Percentiles rank a stretch among this genome's conserved stretches.
phyloP scores from a whole-genome alignment of 306 rosid species.

The Leucaena leucocephala region DNA sequence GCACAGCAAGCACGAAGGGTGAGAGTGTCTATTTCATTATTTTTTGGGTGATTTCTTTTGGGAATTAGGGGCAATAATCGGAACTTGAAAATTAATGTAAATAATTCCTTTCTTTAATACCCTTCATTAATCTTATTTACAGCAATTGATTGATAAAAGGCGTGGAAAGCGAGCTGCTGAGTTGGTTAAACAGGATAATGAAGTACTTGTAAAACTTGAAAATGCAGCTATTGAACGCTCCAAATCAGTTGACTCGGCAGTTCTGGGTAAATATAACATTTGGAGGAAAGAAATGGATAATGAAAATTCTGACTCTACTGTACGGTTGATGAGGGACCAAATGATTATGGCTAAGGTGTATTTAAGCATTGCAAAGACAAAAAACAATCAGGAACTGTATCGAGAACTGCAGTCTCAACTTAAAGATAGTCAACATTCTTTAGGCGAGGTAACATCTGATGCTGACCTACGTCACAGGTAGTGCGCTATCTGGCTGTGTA shows the following conservation, averaged over 20 bases:
- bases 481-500: conserved; percentile 20
- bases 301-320: conserved; percentile 69
- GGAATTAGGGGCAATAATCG: neutral
- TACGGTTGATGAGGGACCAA: conserved; percentile 92
- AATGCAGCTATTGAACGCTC: conserved; percentile 90
- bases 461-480: conserved; percentile 77
- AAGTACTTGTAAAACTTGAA: conserved; percentile 74
- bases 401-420: conserved; percentile 59
- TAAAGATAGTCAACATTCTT: conserved; percentile 72
- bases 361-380: conserved; percentile 80
- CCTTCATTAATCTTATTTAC: conserved; percentile 44
- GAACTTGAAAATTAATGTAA: conserved; percentile 14
- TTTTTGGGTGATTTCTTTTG: neutral
- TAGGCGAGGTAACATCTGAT: conserved; percentile 84
- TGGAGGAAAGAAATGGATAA: conserved; percentile 94
- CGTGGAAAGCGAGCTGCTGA: conserved; percentile 78
- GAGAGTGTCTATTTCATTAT: conserved; percentile 44
- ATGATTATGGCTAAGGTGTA: conserved; percentile 92
- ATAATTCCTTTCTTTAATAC: conserved; percentile 24
- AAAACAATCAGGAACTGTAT: conserved; percentile 55
- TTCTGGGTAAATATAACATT: conserved; percentile 88
- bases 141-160: conserved; percentile 83
- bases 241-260: conserved; percentile 78
- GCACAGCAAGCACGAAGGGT: conserved; percentile 73
- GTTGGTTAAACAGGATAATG: conserved; percentile 73